Evolutionary conservation across 2,329 filamentous ascomycete genomes (phyloP).

Genomic region (Macroventuria anomochaeta): DNA sequence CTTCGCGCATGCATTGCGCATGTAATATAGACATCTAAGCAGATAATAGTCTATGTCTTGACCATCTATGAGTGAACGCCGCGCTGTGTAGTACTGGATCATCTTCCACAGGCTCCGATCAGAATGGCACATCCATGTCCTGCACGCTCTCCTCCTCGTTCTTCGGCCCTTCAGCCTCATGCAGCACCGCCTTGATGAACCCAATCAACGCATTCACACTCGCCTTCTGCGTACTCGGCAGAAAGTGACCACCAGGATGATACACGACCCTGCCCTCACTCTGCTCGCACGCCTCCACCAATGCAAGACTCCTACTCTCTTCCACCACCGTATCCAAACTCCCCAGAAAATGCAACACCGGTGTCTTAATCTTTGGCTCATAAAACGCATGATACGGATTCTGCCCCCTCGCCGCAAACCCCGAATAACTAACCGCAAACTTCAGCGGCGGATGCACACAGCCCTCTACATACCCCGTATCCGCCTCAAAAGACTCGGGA

Average conservation of each 20-base stretch:
- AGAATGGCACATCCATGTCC: constrained; percentile 74
- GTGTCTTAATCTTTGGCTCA: constrained; percentile 76
- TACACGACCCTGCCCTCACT: constrained; percentile 63
- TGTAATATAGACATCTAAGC: constrained; percentile 45
- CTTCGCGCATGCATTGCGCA: constrained; percentile 41
- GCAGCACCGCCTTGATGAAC: constrained; percentile 68
- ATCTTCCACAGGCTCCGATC: constrained; percentile 20
- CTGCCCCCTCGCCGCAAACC: constrained; percentile 71
- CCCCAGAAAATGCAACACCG: constrained; percentile 81
- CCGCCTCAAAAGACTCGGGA: constrained; percentile 56
- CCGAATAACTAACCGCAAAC: constrained; percentile 79
- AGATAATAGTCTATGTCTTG: constrained; percentile 17
- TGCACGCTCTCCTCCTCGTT: constrained; percentile 64
- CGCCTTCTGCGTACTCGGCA: constrained; percentile 78
- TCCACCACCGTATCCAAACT: constrained; percentile 88
- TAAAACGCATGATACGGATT: constrained; percentile 72
- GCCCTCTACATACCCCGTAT: constrained; percentile 29
- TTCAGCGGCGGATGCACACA: constrained; percentile 62
- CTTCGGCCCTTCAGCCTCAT: constrained; percentile 44
- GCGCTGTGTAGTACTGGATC: constrained; percentile 7
- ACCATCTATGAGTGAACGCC: constrained; percentile 24
- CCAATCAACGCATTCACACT: constrained; percentile 77
- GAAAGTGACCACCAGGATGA: constrained; percentile 89
- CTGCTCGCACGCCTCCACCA: constrained; percentile 70
- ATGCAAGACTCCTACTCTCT: constrained; percentile 70